phyloP scores from a whole-genome alignment of 1,139 yeast species.

The Pichia cactophila region DNA sequence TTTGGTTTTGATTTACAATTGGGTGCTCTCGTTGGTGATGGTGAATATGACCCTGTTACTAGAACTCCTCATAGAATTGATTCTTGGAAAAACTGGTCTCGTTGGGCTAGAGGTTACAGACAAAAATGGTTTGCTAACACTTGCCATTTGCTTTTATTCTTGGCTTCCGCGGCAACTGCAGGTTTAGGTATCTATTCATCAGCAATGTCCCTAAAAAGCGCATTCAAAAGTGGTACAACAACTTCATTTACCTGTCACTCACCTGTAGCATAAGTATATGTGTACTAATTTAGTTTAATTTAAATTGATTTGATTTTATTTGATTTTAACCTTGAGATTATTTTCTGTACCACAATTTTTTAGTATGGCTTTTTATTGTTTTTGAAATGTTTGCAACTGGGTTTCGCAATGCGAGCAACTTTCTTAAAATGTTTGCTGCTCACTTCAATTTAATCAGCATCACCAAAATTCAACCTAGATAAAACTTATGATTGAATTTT shows the following conservation, averaged over 20 bases:
- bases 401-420: too few species aligned
- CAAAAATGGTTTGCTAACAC: slow-evolving; percentile 18
- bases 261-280: slow-evolving; percentile 5
- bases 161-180: slow-evolving; percentile 34
- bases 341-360: too few species aligned
- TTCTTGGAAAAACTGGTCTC: slow-evolving; percentile 27
- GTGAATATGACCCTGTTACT: slow-evolving; percentile 29
- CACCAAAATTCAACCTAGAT: too few species aligned
- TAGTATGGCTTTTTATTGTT: too few species aligned
- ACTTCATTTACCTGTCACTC: slow-evolving; percentile 16
- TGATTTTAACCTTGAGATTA: too few species aligned
- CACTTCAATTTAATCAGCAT: too few species aligned
- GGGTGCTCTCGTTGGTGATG: slow-evolving; percentile 29
- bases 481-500: too few species aligned
- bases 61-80: slow-evolving; percentile 29
- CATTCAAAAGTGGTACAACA: slow-evolving; percentile 13
- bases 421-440: too few species aligned
- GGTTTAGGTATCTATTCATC: slow-evolving; percentile 33
- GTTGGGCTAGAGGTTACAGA: slow-evolving; percentile 27
- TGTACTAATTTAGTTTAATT: too few species aligned
- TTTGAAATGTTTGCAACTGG: too few species aligned
- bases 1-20: slow-evolving; percentile 31
- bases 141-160: slow-evolving; percentile 27
- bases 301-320: too few species aligned
- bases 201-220: slow-evolving; percentile 15